Evolutionary conservation across 2,329 filamentous ascomycete species (phyloP), one percentile per base, ranked within the genome.

Genomic region (Hansfordia pulvinata): DNA sequence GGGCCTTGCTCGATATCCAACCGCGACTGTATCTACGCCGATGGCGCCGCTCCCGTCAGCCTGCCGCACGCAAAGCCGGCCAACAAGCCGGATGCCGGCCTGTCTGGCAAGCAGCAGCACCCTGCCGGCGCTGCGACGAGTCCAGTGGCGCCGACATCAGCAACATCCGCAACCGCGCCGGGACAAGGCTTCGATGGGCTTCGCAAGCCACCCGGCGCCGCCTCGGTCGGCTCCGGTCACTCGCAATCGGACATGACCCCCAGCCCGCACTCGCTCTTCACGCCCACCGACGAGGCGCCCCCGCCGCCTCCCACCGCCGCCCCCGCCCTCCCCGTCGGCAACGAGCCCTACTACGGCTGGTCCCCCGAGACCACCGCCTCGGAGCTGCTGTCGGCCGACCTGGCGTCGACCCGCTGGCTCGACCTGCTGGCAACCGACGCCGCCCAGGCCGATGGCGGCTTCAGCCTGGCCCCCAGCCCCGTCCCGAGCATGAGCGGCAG

Each of bases 381-480:
- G 13, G 47, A 47, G 27, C 33, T 39, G 17, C 39, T 42, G 29
- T 42, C 42, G 7, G 39, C 41, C 4, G 42, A 47, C 27, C 32
- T 46, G 16, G 45, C 43, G 10, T 44, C 43, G n/a, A 46, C 37
- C 10, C 37, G 44, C 14, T 48, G 44, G 45, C 43, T 48, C 12
- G 45, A 45, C 14, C 37, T 47, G 10, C 30, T 47, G 10, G 45
- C 45, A 8, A 39, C 39, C 1, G 46, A 47, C 23, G 46, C 44
- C 5, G 46, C 45, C 8, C 43, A 51, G 25, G 46, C 47, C 4
- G 47, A 48, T 27, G 39, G 38, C 14, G 32, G 35, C n/a, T 47
- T 50, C 31, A 43, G 44, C 1, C 28, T 46, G 19, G 37, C 39
- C 0, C 35, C 39, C 6, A 43, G 41, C 14, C 33, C 35, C n/a